Conservation (phyloP, 352 stramenopile genomes). For the Globisporangium sylvaticum region DNA sequence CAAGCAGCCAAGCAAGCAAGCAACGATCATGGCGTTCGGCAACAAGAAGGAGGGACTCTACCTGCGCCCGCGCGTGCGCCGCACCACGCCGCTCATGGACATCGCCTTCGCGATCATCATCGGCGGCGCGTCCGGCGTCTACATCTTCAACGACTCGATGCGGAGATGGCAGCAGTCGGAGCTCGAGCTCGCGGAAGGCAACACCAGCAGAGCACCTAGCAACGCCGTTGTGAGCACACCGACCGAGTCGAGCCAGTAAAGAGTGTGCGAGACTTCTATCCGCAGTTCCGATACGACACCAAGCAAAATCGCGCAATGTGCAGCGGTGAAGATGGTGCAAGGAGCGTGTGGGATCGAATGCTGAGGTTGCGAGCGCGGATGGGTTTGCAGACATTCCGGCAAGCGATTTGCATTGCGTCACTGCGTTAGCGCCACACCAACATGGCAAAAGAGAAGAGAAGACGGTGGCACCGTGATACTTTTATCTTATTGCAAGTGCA, state of each 20-base stretch:
- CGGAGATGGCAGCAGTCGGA: slow-evolving; percentile 40
- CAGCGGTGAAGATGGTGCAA: not conserved
- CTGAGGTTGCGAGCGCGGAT: not conserved
- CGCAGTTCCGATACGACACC: not conserved
- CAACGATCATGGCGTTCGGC: slow-evolving; percentile 28
- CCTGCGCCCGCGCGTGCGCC: slow-evolving; percentile 47
- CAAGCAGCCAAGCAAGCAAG: not conserved
- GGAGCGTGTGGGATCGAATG: no score
- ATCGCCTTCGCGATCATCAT: slow-evolving; percentile 47
- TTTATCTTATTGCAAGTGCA: not conserved
- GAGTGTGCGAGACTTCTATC: not conserved
- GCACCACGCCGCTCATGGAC: slow-evolving; percentile 58
- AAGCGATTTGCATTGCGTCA: not conserved
- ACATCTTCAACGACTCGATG: slow-evolving; percentile 76
- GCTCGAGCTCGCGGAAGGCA: slow-evolving; percentile 16
- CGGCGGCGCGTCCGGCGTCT: slow-evolving; percentile 54
- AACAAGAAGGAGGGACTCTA: slow-evolving; percentile 47
- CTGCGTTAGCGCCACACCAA: not conserved
- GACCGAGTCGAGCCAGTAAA: not conserved
- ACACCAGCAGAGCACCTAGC: not conserved
- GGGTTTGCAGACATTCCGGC: not conserved
- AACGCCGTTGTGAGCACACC: not conserved
- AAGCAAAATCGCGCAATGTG: not conserved
- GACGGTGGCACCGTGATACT: not conserved
- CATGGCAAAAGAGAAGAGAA: not conserved